phyloP scores from a whole-genome alignment of 2,329 filamentous ascomycete species.

The Aspergillus tubingensis region DNA sequence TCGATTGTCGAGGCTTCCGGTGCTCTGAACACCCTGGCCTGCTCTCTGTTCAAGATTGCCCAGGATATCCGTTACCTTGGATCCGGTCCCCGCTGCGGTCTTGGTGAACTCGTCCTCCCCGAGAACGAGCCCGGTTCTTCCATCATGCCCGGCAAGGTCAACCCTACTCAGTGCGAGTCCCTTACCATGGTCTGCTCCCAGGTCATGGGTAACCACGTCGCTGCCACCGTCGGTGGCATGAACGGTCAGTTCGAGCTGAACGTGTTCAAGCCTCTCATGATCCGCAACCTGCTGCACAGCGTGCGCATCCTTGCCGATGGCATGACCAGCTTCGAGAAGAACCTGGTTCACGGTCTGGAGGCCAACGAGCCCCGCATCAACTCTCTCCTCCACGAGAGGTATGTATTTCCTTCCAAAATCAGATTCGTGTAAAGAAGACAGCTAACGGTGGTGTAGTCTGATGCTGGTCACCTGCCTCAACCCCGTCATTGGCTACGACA shows the following conservation, averaged over 20 bases:
- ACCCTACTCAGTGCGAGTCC: slow-evolving; percentile 97
- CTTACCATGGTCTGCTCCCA: slow-evolving; percentile 97
- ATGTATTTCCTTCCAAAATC: slow-evolving; percentile 21
- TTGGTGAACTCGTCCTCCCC: slow-evolving; percentile 88
- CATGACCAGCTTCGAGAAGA: slow-evolving; percentile 94
- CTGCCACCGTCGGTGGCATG: slow-evolving; percentile 90
- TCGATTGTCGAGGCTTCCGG: slow-evolving; percentile 93
- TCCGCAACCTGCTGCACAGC: slow-evolving; percentile 93
- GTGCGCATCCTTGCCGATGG: slow-evolving; percentile 82
- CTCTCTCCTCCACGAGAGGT: slow-evolving; percentile 92
- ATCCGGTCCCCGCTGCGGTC: slow-evolving; percentile 90
- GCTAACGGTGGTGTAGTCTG: slow-evolving; percentile 59
- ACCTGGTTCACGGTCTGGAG: slow-evolving; percentile 82
- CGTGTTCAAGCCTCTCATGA: slow-evolving; percentile 97
- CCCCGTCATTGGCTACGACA: slow-evolving; percentile 95
- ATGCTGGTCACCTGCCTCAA: slow-evolving; percentile 99
- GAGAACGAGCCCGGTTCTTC: slow-evolving; percentile 98
- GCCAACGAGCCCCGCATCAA: slow-evolving; percentile 93
- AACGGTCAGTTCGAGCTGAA: slow-evolving; percentile 99
- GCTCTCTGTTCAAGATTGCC: slow-evolving; percentile 94
- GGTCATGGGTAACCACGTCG: slow-evolving; percentile 96
- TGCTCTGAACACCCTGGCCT: slow-evolving; percentile 87
- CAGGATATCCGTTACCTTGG: slow-evolving; percentile 98
- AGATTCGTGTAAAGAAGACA: slow-evolving; percentile 1
- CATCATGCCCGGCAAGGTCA: slow-evolving; percentile 99